Base-by-base conservation (phyloP, 176 grass and related monocot species). In the Melocanna baccifera region DNA sequence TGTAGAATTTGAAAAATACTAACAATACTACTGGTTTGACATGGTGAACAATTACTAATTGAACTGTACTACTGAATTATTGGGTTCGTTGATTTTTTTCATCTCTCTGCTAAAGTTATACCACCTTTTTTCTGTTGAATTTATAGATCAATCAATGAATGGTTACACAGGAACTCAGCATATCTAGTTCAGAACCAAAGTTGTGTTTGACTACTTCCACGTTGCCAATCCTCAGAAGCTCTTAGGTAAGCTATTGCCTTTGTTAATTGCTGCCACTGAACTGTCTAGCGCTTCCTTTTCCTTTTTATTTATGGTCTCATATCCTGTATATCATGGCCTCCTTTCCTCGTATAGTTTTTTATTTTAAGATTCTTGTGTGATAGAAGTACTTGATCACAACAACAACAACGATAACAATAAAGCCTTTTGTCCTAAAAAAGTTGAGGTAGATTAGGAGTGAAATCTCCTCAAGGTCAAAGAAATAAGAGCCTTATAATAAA, bases 241-340 rank as follows among this genome's bases (percentile, higher is more conserved):
- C 69, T 28, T 41, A 62, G 68, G 68, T 72, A 83, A 83, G 39
- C 52, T 43, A 32, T 82, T 55, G 30, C 22, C 12, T 41, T 67
- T 56, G 7, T 26, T 79, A 81, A 36, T 41, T 55, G 26, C 40
- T 83, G 4, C 67, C 19, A 61, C 18, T 32, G 23, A 70, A 34
- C 37, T 41, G 28, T 25, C 6, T 36, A 39, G 37, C 0, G 12
- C 80, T 83, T 59, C n/a, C 26, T 52, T 69, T 55, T 39, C 79
- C 10, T 47, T n/a, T 71, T 47, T 15, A 25, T 71, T 28, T 42
- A 71, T n/a, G 20, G n/a, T 47, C 40, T 47, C 45, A 47, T 45
- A 25, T 15, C 23, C 23, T 29, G 3, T 14, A 70, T 70, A 25
- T 45, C 61, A 68, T 41, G 66, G 18, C 66, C 19, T 80, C 3